phyloP scores from a whole-genome alignment of 163 green algal genomes.

The Volvox carteri region DNA sequence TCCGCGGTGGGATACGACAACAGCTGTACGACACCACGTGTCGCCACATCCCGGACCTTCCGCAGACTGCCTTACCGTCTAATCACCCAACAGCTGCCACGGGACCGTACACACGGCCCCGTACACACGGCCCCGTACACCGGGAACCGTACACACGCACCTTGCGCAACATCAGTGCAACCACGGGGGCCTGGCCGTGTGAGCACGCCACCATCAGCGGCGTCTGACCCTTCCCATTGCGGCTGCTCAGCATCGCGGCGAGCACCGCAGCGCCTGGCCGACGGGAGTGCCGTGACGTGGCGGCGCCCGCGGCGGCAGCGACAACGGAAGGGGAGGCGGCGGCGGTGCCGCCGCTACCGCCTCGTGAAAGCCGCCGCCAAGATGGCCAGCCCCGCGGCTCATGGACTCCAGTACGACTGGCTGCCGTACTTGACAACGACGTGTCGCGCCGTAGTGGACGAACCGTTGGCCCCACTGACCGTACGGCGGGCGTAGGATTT shows the following conservation, averaged over 20 bases:
- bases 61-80: no score
- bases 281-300: no score
- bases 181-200: neutral
- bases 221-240: slow-evolving; percentile 26
- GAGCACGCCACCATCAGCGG: slow-evolving; percentile 18
- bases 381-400: neutral
- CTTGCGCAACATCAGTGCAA: slow-evolving; percentile 27
- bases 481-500: neutral
- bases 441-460: neutral
- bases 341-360: neutral
- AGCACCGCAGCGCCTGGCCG: neutral
- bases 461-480: neutral
- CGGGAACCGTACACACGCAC: neutral
- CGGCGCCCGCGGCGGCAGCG: neutral
- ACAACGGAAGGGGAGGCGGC: neutral
- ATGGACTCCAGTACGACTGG: no score
- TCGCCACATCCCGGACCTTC: no score
- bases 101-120: no score
- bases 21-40: no score
- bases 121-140: neutral
- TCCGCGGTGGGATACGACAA: no score
- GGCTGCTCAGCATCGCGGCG: slow-evolving; percentile 2
- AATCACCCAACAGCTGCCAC: no score
- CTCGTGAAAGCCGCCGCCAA: neutral
- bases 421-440: neutral